Conservation (phyloP, 2,329 filamentous ascomycete genomes). For the Talaromyces verruculosus region DNA sequence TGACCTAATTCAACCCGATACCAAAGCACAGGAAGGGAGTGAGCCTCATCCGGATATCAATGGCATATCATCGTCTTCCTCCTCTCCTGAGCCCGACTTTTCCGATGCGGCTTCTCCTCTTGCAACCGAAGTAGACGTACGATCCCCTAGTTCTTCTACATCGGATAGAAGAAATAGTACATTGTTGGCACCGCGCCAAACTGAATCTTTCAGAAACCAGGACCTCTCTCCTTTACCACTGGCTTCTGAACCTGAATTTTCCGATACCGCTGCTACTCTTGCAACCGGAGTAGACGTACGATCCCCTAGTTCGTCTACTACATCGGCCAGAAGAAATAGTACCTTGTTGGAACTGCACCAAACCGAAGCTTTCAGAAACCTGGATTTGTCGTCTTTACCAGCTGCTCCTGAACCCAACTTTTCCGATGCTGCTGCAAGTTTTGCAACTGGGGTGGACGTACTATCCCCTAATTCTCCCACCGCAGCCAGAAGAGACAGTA, state of each 20-base stretch:
- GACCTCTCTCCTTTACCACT: constrained; percentile 68
- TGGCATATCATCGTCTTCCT: constrained; percentile 29
- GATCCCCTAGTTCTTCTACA: not conserved
- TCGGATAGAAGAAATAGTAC: not conserved
- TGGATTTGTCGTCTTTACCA: constrained; percentile 58
- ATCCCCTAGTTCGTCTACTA: not conserved
- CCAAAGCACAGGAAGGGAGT: not conserved
- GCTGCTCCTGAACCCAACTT: not conserved
- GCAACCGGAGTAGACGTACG: not conserved
- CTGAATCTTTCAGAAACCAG: constrained; percentile 49
- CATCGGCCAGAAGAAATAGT: not conserved
- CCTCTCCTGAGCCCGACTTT: not conserved
- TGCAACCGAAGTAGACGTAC: not conserved
- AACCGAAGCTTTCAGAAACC: constrained; percentile 46
- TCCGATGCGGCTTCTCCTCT: not conserved
- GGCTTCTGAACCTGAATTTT: constrained; percentile 44
- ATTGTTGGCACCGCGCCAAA: not conserved
- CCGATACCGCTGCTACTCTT: not conserved
- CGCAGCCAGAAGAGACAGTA: not conserved
- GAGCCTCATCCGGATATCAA: not conserved
- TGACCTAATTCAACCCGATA: not conserved
- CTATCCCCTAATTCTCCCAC: not conserved
- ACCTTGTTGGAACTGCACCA: not conserved
- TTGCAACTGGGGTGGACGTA: not conserved
- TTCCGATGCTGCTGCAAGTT: not conserved